A percentile compares a stretch with the other conserved stretches of the same genome.
Evolutionary conservation across 164 flowering plant genomes (phyloP).

Genomic region (Magnolia sinica): DNA sequence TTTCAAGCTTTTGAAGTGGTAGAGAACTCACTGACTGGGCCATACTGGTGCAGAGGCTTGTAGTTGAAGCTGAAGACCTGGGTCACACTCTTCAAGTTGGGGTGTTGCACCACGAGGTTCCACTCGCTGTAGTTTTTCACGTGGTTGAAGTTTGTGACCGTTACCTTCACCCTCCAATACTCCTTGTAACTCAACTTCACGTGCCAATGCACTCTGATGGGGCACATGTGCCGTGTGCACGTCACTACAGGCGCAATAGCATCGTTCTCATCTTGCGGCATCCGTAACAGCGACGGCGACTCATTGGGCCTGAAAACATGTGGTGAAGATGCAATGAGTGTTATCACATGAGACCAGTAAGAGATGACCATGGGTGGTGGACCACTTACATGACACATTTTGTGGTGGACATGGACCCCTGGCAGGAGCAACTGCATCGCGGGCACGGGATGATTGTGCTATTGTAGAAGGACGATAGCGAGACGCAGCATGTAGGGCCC

Average conservation of each 20-base stretch:
- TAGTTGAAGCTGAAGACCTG: slow-evolving; percentile 83
- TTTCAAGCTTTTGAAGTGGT: too few species aligned
- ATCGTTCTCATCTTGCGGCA: slow-evolving; percentile 24
- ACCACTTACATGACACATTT: slow-evolving; percentile 44
- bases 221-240: slow-evolving; percentile 80
- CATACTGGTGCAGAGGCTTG: slow-evolving; percentile 44
- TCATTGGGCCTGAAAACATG: slow-evolving; percentile 33
- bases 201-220: slow-evolving; percentile 80
- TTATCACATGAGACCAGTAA: neutral
- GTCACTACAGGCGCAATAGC: slow-evolving; percentile 30
- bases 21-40: slow-evolving; percentile 47
- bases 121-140: slow-evolving; percentile 58
- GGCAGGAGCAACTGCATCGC: slow-evolving; percentile 70
- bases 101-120: slow-evolving; percentile 71
- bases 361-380: neutral
- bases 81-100: slow-evolving; percentile 45
- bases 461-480: slow-evolving; percentile 69
- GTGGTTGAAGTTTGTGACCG: slow-evolving; percentile 53
- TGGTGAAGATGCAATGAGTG: neutral
- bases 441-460: slow-evolving; percentile 55
- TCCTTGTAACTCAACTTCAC: slow-evolving; percentile 59
- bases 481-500: slow-evolving; percentile 71
- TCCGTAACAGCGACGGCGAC: slow-evolving; percentile 30
- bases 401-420: slow-evolving; percentile 23
- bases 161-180: slow-evolving; percentile 76